These are phyloP conservation scores for Suillus fuscotomentosus DNA, from an alignment of 768 basidiomycete species.

Conservation along the genomic window DNA sequence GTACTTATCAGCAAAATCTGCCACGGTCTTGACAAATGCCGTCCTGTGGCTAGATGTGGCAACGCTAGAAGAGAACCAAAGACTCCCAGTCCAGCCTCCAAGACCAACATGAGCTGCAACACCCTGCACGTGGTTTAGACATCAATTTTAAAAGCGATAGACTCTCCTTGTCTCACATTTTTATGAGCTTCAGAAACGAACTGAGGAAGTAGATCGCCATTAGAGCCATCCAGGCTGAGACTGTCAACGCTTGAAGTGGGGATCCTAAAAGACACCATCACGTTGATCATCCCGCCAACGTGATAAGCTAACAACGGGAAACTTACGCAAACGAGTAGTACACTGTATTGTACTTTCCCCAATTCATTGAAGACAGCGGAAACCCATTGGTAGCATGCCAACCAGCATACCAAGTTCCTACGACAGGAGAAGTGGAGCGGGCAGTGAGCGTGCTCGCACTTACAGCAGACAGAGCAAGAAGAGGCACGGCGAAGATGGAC, in stretches of 20 bases:
- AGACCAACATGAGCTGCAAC: conserved; percentile 53
- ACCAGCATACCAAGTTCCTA: conserved; percentile 48
- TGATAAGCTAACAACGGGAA: background rate
- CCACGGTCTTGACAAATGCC: conserved; percentile 50
- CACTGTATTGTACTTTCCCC: conserved; percentile 52
- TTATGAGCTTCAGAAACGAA: conserved; percentile 6
- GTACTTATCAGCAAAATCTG: conserved; percentile 44
- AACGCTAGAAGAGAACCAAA: conserved; percentile 52
- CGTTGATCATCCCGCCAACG: too few relatives aligned
- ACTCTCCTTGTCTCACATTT: background rate
- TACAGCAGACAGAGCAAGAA: background rate
- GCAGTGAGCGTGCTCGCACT: background rate
- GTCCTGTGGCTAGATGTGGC: conserved; percentile 49
- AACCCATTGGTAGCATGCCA: conserved; percentile 29
- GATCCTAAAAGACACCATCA: background rate
- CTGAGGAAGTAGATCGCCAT: conserved; percentile 3
- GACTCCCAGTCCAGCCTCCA: conserved; percentile 62
- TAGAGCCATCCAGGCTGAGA: background rate
- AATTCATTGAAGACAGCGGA: conserved; percentile 42
- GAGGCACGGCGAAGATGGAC: background rate
- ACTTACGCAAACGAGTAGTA: conserved; percentile 61
- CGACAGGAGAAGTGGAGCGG: conserved; percentile 2
- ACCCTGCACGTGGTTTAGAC: conserved; percentile 28
- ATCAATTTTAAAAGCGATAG: background rate
- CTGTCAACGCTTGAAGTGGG: conserved; percentile 3